Evolutionary conservation across 345 rosid genomes (phyloP), one percentile per base, ranked within the genome.

Genomic region (Punica granatum): DNA sequence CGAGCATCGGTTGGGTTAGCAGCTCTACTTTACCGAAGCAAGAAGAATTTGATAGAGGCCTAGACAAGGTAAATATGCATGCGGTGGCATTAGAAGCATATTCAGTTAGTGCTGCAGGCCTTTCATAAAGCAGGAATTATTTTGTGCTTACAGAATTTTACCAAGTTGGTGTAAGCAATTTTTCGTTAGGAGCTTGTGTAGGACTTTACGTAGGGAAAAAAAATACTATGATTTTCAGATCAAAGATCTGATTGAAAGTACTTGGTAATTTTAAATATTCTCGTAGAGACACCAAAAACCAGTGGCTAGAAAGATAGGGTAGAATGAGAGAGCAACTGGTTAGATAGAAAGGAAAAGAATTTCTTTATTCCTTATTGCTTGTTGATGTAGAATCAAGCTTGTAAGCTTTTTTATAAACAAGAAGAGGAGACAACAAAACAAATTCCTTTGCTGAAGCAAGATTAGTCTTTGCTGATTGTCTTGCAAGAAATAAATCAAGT

Each of bases 1-100:
- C 85, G 41, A 69, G 71, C 60, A 42, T 16, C 46, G 92, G 92
- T 51, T 85, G 87, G 92, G 82, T 76, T 60, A 65, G 78, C 73
- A 69, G 71, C 71, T 73, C 81, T 56, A 53, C 35, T 69, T 75
- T 60, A 64, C 63, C 63, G 37, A 71, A 63, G 51, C 66, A 72
- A 67, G 66, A 72, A 37, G 49, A 44, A 54, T 46, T 72, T 23
- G 67, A 67, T 70, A 77, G 71, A 70, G 61, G 41, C 64, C 33
- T 13, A 33, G 64, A 59, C 44, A 72, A 66, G 39, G 75, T 72
- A 32, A 66, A 34, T 46, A 9, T 46, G 16, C 15, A 63, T 9
- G 23, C 5, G 16, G 16, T 63, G 21, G 34, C 25, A 18, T 25
- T 66, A 66, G 37, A 66, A 39, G 32, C 54, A 11, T 28, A 48